A percentile compares a stretch with the other conserved stretches of the same genome.
Conservation (phyloP, 140 eudicot species). For the Stevia rebaudiana region DNA sequence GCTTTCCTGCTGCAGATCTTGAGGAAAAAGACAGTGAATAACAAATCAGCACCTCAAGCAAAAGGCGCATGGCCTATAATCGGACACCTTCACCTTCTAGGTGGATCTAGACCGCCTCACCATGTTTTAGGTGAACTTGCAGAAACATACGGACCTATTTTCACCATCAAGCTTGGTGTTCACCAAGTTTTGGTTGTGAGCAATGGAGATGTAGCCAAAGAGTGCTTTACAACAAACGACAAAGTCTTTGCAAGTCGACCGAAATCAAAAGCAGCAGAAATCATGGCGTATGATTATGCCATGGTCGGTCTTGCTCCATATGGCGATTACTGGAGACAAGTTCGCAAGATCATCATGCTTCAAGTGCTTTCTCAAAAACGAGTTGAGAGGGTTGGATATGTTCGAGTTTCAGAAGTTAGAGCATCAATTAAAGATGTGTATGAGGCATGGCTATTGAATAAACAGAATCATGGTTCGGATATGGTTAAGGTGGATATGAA, state of each 20-base stretch:
- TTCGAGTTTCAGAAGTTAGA: slow-evolving; percentile 24
- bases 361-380: slow-evolving; percentile 19
- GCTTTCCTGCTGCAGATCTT: not conserved
- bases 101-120: slow-evolving; percentile 15
- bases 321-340: slow-evolving; percentile 25
- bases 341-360: slow-evolving; percentile 20
- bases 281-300: slow-evolving; percentile 21
- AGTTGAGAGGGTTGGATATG: slow-evolving; percentile 14
- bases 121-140: slow-evolving; percentile 23
- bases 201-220: slow-evolving; percentile 19
- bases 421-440: slow-evolving; percentile 6
- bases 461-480: not conserved
- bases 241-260: slow-evolving; percentile 22
- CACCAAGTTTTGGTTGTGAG: slow-evolving; percentile 25
- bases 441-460: slow-evolving; percentile 2
- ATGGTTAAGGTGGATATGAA: slow-evolving; percentile 29
- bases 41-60: slow-evolving; percentile 22
- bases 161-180: slow-evolving; percentile 35
- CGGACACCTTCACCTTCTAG: slow-evolving; percentile 33
- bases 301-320: slow-evolving; percentile 11
- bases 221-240: slow-evolving; percentile 27
- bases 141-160: slow-evolving; percentile 27
- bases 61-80: slow-evolving; percentile 37
- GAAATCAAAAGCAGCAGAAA: not conserved
- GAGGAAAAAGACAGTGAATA: not conserved